Percentiles rank a stretch among this genome's conserved stretches.
Conservation (phyloP, 768 basidiomycete species). For the Suillus placidus region DNA sequence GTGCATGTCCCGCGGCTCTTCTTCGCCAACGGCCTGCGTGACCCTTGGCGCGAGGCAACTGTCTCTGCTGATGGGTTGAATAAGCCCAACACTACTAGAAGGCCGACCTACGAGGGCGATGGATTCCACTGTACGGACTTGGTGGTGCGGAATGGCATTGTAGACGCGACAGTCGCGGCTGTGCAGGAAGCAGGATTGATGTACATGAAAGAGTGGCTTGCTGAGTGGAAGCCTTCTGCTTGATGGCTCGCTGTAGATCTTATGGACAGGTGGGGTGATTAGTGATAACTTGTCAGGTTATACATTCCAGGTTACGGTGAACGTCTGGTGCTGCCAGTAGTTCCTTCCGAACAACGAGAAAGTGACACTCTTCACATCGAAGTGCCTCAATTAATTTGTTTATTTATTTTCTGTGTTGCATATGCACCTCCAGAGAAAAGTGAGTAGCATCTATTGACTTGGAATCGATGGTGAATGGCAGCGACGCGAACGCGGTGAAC, state of each 20-base stretch:
- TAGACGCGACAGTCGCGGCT: slow-evolving; percentile 52
- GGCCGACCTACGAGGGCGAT: slow-evolving; percentile 59
- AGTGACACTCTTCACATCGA: too few species aligned
- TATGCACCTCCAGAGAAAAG: not conserved
- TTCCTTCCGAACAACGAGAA: too few species aligned
- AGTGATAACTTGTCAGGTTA: not conserved
- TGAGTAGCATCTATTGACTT: not conserved
- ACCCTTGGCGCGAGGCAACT: slow-evolving; percentile 74
- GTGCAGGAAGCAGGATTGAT: slow-evolving; percentile 58
- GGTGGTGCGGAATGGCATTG: slow-evolving; percentile 37
- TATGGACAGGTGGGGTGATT: not conserved
- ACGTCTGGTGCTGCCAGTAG: not conserved
- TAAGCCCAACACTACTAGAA: slow-evolving; percentile 49
- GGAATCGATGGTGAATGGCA: not conserved
- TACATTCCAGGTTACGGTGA: not conserved
- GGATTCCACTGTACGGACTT: slow-evolving; percentile 76
- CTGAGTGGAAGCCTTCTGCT: slow-evolving; percentile 34
- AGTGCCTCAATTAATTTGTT: too few species aligned
- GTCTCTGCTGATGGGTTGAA: slow-evolving; percentile 57
- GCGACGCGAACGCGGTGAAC: not conserved
- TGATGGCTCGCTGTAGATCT: not conserved
- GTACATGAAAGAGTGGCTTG: slow-evolving; percentile 61
- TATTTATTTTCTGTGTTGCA: not conserved
- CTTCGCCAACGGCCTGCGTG: slow-evolving; percentile 74
- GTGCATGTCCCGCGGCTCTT: slow-evolving; percentile 59